Percentiles rank a stretch among this genome's conserved stretches.
Evolutionary conservation across 2,329 filamentous ascomycete species (phyloP).

Genomic region (Talaromyces piceae): DNA sequence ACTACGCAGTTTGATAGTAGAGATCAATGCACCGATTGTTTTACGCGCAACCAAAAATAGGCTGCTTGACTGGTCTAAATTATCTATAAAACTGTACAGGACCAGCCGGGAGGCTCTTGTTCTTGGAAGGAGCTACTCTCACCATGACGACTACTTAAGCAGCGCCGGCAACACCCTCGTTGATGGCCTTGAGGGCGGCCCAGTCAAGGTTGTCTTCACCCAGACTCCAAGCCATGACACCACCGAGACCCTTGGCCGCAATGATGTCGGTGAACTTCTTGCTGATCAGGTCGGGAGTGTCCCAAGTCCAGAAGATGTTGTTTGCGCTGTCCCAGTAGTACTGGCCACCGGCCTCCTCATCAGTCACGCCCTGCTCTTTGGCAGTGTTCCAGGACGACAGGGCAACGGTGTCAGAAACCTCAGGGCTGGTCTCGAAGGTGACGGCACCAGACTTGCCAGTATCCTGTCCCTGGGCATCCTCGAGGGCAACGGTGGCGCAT

Average conservation of each 20-base stretch:
- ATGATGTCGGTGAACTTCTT: conserved; percentile 58
- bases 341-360: conserved; percentile 53
- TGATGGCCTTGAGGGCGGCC: conserved; percentile 40
- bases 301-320: conserved; percentile 66
- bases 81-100: not conserved
- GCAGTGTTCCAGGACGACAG: conserved; percentile 53
- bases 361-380: conserved; percentile 46
- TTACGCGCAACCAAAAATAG: too few species aligned
- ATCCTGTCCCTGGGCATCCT: conserved; percentile 54
- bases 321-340: conserved; percentile 59
- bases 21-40: too few species aligned
- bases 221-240: conserved; percentile 68
- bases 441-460: conserved; percentile 45
- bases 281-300: conserved; percentile 53
- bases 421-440: conserved; percentile 40
- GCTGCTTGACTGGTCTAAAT: not conserved
- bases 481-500: conserved; percentile 53
- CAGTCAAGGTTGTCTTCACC: conserved; percentile 54
- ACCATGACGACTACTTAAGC: not conserved
- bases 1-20: too few species aligned
- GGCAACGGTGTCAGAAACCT: conserved; percentile 39
- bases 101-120: not conserved
- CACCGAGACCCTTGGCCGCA: conserved; percentile 51
- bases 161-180: conserved; percentile 19
- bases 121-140: not conserved